A percentile compares a stretch with the other conserved stretches of the same genome.
Conservation (phyloP, 495 filamentous ascomycete species). For the Podospora pseudocomata region DNA sequence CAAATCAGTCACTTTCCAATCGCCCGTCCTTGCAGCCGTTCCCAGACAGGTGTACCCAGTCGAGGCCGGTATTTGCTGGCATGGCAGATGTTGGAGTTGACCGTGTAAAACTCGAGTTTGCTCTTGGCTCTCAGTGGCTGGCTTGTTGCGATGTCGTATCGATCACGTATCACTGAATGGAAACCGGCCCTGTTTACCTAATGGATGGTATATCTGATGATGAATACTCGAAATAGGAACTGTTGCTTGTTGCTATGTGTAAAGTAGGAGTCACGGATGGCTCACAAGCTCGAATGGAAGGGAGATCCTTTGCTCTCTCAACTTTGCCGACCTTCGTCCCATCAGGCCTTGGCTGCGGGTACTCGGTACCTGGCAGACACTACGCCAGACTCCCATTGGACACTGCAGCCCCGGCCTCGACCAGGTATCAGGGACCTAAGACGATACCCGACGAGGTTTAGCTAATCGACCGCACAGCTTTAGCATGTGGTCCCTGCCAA, state of each 20-base stretch:
- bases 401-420: neutral
- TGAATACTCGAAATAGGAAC: neutral
- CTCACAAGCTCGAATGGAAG: neutral
- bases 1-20: constrained; percentile 11
- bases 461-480: neutral
- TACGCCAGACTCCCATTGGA: neutral
- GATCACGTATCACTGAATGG: neutral
- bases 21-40: constrained; percentile 5
- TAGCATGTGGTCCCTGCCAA: constrained; percentile 4
- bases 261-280: neutral
- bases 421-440: constrained; percentile 6
- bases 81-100: neutral
- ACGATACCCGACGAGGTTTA: neutral
- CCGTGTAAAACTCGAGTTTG: neutral
- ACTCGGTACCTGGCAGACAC: constrained; percentile 5
- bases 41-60: constrained; percentile 3
- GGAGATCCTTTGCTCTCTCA: neutral
- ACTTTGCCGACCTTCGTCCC: constrained; percentile 4
- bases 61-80: constrained; percentile 1
- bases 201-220: neutral
- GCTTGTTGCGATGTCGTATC: neutral
- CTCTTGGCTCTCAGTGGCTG: neutral
- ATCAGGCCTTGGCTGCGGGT: constrained; percentile 1
- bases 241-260: neutral
- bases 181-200: neutral